Base-by-base conservation (phyloP, 169 alveolate genomes). In the Ichthyophthirius multifiliis region DNA sequence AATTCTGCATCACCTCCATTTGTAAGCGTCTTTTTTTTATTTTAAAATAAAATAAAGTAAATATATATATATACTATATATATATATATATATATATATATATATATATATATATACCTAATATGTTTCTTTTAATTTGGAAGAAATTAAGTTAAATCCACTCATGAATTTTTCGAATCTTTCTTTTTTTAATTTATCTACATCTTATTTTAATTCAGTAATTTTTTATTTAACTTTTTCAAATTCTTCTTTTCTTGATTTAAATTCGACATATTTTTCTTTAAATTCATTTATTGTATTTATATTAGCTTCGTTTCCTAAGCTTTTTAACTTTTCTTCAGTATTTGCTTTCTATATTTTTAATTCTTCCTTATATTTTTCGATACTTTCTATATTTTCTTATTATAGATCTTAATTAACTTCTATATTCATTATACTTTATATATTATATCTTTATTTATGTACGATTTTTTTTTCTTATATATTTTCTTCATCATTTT, bases 1-100 rank as follows among this genome's bases (percentile, higher is more conserved):
- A 99, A 91, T 75, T 97, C 99, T 4, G 99, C 99, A 91, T 98
- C 99, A 15, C 99, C 99, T 18, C 95, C 95, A 16, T 67, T 35
- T 15, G 77, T 67, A 37, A 67, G 41, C 2, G 48, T 67, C 77
- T 67, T n/a, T n/a, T n/a, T n/a, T n/a, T n/a, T n/a, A 39, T 0
- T 3, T 32, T 62, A 30, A 10, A 18, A 55, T 55, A 27, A 1
- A 10, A 18, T 15, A 20, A 2, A 47, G 10, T 12, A 18, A 0
- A 47, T n/a, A 15, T 20, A 47, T 15, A 5, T 20, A 47, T 20
- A 47, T 18, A 0, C 4, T n/a, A 1, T 12, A 1, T 12, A 20
- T 47, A 46, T 20, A 16, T 12, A 44, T n/a, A 44, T 44, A 7
- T 2, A n/a, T 4, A 2, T 10, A 13, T n/a, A 65, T 20, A 5